Evolutionary conservation across 2,329 filamentous ascomycete species (phyloP).

Genomic region (Pseudopyricularia javanii): DNA sequence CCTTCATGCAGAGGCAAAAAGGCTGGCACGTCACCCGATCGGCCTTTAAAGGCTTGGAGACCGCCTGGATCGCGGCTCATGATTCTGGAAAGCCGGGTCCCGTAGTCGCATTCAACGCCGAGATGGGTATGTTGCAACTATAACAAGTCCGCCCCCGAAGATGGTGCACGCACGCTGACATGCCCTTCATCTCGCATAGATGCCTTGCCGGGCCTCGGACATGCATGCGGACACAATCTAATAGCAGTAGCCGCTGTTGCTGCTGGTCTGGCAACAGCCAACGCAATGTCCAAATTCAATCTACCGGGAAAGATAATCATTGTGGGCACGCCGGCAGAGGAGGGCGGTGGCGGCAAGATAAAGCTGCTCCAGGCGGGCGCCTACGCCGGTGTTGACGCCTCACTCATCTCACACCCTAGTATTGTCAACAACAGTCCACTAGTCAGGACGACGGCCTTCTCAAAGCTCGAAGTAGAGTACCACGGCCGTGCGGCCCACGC

Average conservation of each 20-base stretch:
- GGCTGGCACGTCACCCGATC: constrained; percentile 38
- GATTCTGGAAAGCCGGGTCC: constrained; percentile 32
- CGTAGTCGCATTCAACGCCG: constrained; percentile 31
- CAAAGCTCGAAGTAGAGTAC: constrained; percentile 35
- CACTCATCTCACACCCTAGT: constrained; percentile 28
- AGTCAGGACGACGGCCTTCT: constrained; percentile 38
- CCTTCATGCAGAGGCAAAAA: constrained; percentile 21
- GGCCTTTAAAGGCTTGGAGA: constrained; percentile 34
- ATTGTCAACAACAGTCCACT: constrained; percentile 30
- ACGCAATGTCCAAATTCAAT: constrained; percentile 24
- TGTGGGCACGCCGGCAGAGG: constrained; percentile 41
- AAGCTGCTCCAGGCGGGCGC: constrained; percentile 29
- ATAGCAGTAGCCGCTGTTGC: constrained; percentile 36
- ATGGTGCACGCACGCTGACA: background rate
- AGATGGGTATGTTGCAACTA: constrained; percentile 24
- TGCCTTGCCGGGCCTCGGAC: constrained; percentile 35
- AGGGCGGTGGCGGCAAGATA: constrained; percentile 36
- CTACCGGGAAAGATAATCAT: constrained; percentile 31
- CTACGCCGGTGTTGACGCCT: constrained; percentile 24
- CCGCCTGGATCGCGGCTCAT: constrained; percentile 38
- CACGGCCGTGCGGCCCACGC: constrained; percentile 42
- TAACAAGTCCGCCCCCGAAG: background rate
- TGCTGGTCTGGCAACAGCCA: constrained; percentile 31
- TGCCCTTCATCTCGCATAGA: constrained; percentile 18
- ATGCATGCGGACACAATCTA: constrained; percentile 43